These are phyloP conservation scores for Chenopodium album DNA, from an alignment of 148 eudicot species.

Conservation along the genomic window DNA sequence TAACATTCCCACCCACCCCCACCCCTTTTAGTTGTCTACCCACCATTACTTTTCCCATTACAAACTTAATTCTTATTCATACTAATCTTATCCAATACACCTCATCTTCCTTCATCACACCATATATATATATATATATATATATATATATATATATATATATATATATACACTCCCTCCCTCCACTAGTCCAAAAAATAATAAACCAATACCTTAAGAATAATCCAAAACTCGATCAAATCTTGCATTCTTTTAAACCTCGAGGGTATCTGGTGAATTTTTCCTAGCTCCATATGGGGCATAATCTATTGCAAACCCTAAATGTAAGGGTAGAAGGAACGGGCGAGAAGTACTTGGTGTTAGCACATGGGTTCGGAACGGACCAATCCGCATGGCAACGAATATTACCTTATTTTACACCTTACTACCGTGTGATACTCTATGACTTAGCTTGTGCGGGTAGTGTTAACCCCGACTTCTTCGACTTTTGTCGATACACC, in stretches of 20 bases:
- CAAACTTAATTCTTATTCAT: constrained; percentile 13
- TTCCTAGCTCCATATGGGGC: constrained; percentile 43
- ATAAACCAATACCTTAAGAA: neutral
- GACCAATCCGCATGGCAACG: constrained; percentile 95
- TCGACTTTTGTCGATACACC: constrained; percentile 77
- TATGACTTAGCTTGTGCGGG: constrained; percentile 96
- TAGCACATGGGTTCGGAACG: constrained; percentile 90
- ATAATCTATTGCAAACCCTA: constrained; percentile 48
- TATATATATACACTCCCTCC: neutral
- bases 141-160: constrained; percentile 12
- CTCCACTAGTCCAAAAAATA: neutral
- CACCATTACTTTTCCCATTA: constrained; percentile 16
- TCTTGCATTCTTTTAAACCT: neutral
- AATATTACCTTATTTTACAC: constrained; percentile 62
- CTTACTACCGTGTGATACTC: constrained; percentile 55
- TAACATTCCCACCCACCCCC: constrained; percentile 23
- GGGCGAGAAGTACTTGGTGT: constrained; percentile 54
- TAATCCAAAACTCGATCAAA: no score
- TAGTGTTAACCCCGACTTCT: constrained; percentile 80
- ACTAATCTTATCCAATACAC: constrained; percentile 13
- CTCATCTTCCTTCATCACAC: neutral
- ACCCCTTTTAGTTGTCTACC: constrained; percentile 8
- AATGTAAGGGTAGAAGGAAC: constrained; percentile 75
- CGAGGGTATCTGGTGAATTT: neutral
- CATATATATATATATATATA: neutral